Evolutionary conservation across 768 basidiomycete genomes (phyloP).

Genomic region (Pholiota conissans): DNA sequence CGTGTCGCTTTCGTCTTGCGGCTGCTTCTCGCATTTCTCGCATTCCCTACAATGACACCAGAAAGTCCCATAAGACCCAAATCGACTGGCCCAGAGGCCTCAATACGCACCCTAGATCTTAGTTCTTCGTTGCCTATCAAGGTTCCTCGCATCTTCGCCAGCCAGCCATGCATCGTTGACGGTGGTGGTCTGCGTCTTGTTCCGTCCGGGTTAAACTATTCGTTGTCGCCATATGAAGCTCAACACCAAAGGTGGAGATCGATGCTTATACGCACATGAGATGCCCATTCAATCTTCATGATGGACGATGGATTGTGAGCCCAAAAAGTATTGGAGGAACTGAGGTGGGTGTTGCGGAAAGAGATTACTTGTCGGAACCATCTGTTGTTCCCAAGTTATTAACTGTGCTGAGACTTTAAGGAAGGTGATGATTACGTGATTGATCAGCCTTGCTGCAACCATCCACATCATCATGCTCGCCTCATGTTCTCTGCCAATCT

Average conservation of each 20-base stretch:
- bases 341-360: constrained; percentile 9
- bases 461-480: constrained; percentile 9
- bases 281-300: constrained; percentile 59
- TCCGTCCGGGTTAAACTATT: constrained; percentile 44
- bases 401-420: constrained; percentile 6
- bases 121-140: constrained; percentile 60
- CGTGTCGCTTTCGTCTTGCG: constrained; percentile 22
- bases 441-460: constrained; percentile 23
- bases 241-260: background rate
- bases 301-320: constrained; percentile 6
- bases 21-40: constrained; percentile 65
- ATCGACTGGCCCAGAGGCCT: background rate
- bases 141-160: constrained; percentile 78
- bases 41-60: constrained; percentile 49
- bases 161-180: constrained; percentile 72
- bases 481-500: background rate
- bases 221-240: background rate
- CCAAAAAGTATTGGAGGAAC: constrained; percentile 2
- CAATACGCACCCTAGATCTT: constrained; percentile 42
- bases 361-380: constrained; percentile 17
- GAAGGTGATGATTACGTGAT: constrained; percentile 14
- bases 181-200: constrained; percentile 47
- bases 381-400: constrained; percentile 11
- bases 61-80: background rate
- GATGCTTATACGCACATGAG: constrained; percentile 29